These are phyloP conservation scores for Cystoderma amianthinum DNA, from an alignment of 768 basidiomycete species.

Conservation along the genomic window DNA sequence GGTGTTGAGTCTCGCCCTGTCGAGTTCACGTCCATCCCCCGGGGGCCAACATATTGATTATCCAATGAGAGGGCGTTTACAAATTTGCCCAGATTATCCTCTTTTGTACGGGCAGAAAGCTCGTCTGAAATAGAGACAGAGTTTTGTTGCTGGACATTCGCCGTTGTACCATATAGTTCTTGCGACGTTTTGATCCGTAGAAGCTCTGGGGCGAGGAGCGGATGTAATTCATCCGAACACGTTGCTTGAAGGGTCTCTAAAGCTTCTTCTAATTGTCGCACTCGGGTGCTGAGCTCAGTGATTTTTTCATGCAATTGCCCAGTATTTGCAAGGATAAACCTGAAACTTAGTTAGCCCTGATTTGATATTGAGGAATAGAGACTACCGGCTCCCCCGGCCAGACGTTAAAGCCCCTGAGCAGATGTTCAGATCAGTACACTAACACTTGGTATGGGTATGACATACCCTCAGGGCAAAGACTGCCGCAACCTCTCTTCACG, in stretches of 20 bases:
- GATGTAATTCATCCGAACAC: conserved; percentile 36
- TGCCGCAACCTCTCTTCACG: conserved; percentile 58
- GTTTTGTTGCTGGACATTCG: conserved; percentile 1
- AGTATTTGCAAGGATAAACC: conserved; percentile 64
- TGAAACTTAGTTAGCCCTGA: no score
- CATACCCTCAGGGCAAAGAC: conserved; percentile 53
- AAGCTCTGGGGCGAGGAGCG: conserved; percentile 51
- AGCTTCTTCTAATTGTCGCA: conserved; percentile 58
- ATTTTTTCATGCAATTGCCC: conserved; percentile 63
- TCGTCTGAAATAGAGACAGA: conserved; percentile 3
- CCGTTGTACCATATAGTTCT: conserved; percentile 40
- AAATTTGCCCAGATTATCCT: conserved; percentile 6
- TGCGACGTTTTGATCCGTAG: conserved; percentile 61
- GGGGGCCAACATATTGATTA: conserved; percentile 1
- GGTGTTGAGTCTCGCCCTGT: conserved; percentile 15
- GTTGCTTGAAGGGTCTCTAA: conserved; percentile 36
- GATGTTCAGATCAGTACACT: neutral
- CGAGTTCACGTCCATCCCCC: conserved; percentile 3
- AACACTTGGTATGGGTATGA: conserved; percentile 6
- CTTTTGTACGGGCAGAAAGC: conserved; percentile 4
- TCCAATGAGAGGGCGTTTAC: conserved; percentile 7
- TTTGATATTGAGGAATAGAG: conserved; percentile 4
- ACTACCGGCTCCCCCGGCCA: conserved; percentile 56
- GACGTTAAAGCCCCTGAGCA: conserved; percentile 51
- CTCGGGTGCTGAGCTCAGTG: conserved; percentile 51